A percentile compares a stretch with the other conserved stretches of the same genome.
phyloP scores from a whole-genome alignment of 2,329 filamentous ascomycete species.

The Colletotrichum lupini region DNA sequence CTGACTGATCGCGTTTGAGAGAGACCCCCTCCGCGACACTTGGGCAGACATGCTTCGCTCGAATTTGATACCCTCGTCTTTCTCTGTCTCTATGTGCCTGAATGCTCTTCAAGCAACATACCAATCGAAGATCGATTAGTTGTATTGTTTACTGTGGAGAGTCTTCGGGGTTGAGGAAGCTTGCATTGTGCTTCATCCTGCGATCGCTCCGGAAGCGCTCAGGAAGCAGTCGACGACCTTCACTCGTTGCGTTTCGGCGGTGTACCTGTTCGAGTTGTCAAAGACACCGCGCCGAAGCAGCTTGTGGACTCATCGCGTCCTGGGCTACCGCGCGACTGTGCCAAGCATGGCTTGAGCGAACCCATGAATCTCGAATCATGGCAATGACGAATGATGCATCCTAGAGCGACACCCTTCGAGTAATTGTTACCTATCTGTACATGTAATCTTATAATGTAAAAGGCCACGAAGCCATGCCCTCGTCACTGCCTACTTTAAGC shows the following conservation, averaged over 20 bases:
- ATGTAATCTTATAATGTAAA: conserved; percentile 5
- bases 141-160: neutral
- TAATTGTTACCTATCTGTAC: conserved; percentile 11
- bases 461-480: neutral
- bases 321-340: neutral
- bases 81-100: neutral
- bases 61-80: too few relatives aligned
- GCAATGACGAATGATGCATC: neutral
- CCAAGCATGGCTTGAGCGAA: neutral
- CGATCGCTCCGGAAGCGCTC: neutral
- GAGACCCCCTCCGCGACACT: too few relatives aligned
- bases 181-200: neutral
- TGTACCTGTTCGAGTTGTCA: neutral
- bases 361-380: neutral
- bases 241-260: neutral
- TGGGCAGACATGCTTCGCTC: too few relatives aligned
- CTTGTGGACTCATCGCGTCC: neutral
- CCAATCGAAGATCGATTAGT: neutral
- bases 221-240: neutral
- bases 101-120: too few relatives aligned
- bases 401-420: neutral
- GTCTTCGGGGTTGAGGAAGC: neutral
- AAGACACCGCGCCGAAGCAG: neutral
- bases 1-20: neutral
- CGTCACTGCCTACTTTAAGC: too few relatives aligned